A percentile compares a stretch with the other conserved stretches of the same genome.
Conservation (phyloP, 495 filamentous ascomycete species). For the Collariella sp. region DNA sequence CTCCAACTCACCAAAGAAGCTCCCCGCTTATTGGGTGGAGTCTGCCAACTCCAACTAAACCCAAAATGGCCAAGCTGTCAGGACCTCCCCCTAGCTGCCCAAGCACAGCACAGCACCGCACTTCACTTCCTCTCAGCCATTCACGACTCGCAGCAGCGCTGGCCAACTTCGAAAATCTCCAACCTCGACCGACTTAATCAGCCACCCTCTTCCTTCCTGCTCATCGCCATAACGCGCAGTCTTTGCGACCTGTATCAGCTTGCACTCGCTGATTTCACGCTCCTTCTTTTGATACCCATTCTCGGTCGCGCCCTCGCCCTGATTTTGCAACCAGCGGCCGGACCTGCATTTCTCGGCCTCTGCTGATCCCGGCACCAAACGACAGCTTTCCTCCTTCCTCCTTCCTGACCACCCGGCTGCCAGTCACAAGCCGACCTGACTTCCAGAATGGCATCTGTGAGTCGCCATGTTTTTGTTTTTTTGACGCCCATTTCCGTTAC, state of each 20-base stretch:
- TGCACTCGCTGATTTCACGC: background rate
- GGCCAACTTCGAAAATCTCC: conserved; percentile 19
- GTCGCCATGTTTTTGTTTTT: background rate
- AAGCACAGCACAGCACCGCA: too few species aligned
- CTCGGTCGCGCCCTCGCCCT: conserved; percentile 11
- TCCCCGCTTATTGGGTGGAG: too few species aligned
- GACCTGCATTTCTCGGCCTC: conserved; percentile 17
- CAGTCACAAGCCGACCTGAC: conserved; percentile 3
- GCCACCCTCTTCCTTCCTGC: background rate
- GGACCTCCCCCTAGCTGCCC: conserved; percentile 5
- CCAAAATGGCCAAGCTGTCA: conserved; percentile 2
- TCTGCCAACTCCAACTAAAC: background rate
- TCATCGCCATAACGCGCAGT: background rate
- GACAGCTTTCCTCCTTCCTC: background rate
- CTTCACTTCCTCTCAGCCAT: conserved; percentile 11
- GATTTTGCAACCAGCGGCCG: conserved; percentile 10
- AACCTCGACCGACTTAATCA: conserved; percentile 5
- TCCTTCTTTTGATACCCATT: conserved; percentile 19
- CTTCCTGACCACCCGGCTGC: background rate
- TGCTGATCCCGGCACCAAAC: conserved; percentile 6
- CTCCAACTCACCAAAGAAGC: too few species aligned
- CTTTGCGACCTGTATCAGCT: background rate
- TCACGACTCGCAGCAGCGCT: conserved; percentile 9
- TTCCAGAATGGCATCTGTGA: conserved; percentile 30
- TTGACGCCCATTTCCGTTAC: background rate